phyloP scores from a whole-genome alignment of 805 yeast species.

The Saccharomycopsis olivae region DNA sequence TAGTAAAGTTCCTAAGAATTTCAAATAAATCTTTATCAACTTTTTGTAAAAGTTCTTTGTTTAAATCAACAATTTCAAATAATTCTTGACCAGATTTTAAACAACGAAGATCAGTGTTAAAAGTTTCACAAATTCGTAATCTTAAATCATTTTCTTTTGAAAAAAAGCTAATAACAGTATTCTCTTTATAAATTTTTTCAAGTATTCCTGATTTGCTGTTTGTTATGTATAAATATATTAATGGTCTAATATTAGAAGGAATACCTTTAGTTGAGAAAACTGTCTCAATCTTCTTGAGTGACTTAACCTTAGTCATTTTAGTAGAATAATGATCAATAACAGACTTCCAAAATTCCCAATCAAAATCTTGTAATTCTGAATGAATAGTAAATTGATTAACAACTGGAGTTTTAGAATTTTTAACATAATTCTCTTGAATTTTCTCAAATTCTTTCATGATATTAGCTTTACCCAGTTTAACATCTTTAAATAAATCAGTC shows the following conservation, averaged over 20 bases:
- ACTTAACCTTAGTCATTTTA: conserved; percentile 13
- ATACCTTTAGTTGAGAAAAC: conserved; percentile 9
- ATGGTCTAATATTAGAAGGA: conserved; percentile 9
- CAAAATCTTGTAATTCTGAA: neutral
- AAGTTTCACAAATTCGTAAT: conserved; percentile 13
- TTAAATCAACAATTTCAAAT: conserved; percentile 14
- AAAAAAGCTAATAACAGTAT: conserved; percentile 11
- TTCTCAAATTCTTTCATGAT: conserved; percentile 10
- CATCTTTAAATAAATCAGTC: conserved; percentile 16
- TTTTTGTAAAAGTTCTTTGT: conserved; percentile 16
- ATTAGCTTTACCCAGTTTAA: conserved; percentile 12
- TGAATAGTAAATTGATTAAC: conserved; percentile 7
- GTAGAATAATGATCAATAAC: conserved; percentile 15
- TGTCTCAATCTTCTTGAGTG: conserved; percentile 12
- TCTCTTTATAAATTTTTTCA: conserved; percentile 16
- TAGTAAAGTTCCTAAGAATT: conserved; percentile 14
- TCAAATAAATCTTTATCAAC: conserved; percentile 17
- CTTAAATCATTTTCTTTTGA: conserved; percentile 15
- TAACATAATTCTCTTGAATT: conserved; percentile 6
- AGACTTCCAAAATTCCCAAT: conserved; percentile 18
- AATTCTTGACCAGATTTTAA: conserved; percentile 9
- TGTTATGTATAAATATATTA: conserved; percentile 13
- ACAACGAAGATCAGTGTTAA: conserved; percentile 13
- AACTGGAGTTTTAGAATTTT: conserved; percentile 11
- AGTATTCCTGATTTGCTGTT: conserved; percentile 14